phyloP scores from a whole-genome alignment of 2,329 filamentous ascomycete species.

The Trichoderma sp. region DNA sequence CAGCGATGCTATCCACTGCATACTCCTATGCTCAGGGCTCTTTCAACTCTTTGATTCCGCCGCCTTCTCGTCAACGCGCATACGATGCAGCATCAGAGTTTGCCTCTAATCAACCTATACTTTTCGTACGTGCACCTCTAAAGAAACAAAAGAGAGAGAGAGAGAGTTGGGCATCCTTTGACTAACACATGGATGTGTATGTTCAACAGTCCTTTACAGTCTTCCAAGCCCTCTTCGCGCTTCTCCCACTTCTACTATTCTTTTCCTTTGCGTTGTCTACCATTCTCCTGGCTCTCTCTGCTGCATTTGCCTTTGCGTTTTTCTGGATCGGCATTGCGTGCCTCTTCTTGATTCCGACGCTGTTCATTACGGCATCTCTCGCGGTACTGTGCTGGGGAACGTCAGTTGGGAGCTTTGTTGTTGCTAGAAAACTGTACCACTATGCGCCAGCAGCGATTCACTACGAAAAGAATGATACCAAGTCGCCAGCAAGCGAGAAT shows the following conservation, averaged over 20 bases:
- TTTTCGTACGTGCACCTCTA: slow-evolving; percentile 55
- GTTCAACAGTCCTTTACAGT: slow-evolving; percentile 57
- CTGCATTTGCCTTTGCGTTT: slow-evolving; percentile 62
- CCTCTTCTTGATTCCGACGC: slow-evolving; percentile 63
- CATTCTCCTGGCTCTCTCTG: slow-evolving; percentile 59
- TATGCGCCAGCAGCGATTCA: slow-evolving; percentile 28
- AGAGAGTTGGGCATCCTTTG: neutral
- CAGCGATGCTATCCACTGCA: slow-evolving; percentile 22
- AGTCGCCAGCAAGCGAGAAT: neutral
- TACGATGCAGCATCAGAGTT: slow-evolving; percentile 54
- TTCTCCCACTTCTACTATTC: slow-evolving; percentile 68
- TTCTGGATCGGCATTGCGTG: slow-evolving; percentile 67
- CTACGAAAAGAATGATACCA: neutral
- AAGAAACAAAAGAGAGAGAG: neutral
- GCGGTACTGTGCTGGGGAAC: slow-evolving; percentile 66
- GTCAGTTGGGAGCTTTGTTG: slow-evolving; percentile 58
- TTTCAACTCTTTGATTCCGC: slow-evolving; percentile 54
- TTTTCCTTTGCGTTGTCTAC: slow-evolving; percentile 61
- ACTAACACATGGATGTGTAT: neutral
- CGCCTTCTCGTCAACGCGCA: slow-evolving; percentile 56
- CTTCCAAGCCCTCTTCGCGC: slow-evolving; percentile 61
- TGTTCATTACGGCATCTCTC: slow-evolving; percentile 62
- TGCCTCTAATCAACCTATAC: slow-evolving; percentile 61
- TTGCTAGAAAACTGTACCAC: slow-evolving; percentile 46
- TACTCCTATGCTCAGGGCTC: slow-evolving; percentile 43